Conservation (phyloP, 2,329 filamentous ascomycete genomes). For the Penicillium sp. region DNA sequence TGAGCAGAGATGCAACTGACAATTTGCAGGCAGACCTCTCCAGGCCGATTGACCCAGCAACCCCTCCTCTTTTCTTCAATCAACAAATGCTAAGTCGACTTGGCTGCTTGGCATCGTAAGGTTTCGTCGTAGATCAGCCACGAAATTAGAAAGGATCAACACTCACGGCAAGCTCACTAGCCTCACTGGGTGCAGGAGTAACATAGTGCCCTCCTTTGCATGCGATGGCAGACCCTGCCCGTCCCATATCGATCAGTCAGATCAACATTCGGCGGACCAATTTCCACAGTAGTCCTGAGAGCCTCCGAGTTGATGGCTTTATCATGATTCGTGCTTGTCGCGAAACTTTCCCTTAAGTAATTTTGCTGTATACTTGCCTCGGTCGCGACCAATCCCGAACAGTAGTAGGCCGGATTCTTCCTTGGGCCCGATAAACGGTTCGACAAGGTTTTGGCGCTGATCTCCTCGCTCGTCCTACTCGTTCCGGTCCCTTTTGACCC, state of each 20-base stretch:
- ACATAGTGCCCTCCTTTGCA: constrained; percentile 10
- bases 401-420: constrained; percentile 1
- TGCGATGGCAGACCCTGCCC: constrained; percentile 4
- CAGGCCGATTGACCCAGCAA: neutral
- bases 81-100: constrained; percentile 14
- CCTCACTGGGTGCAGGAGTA: too few species aligned
- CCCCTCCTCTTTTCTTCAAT: constrained; percentile 12
- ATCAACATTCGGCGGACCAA: neutral
- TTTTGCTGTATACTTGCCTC: neutral
- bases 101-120: constrained; percentile 28
- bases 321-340: neutral
- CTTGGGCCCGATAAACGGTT: constrained; percentile 21
- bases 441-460: constrained; percentile 14
- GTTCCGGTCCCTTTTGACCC: constrained; percentile 5
- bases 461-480: constrained; percentile 10
- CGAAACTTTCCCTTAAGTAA: neutral
- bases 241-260: neutral
- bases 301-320: too few species aligned
- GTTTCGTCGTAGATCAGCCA: constrained; percentile 26
- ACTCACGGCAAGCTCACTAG: constrained; percentile 6
- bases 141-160: constrained; percentile 24
- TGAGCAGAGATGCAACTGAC: neutral
- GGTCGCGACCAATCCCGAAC: neutral
- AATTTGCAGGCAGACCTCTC: neutral
- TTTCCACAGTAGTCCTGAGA: neutral